Conservation (phyloP, 2,329 filamentous ascomycete species). For the Aspergillus sp. region DNA sequence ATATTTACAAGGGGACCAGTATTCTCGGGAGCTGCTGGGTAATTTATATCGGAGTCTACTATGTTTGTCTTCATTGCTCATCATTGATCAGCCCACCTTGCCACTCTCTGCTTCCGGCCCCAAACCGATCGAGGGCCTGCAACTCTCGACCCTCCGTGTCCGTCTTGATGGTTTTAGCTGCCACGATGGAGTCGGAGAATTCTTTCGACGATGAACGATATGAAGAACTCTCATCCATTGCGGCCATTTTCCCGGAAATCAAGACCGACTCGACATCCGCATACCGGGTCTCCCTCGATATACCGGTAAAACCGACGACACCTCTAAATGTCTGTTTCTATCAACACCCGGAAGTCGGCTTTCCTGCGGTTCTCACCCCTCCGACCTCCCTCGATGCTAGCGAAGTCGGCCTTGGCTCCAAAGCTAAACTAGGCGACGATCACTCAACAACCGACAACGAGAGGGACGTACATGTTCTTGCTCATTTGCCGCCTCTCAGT, state of each 20-base stretch:
- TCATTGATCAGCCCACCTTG: constrained; percentile 12
- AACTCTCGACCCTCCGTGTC: not conserved
- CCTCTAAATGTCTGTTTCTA: constrained; percentile 51
- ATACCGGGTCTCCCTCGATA: constrained; percentile 54
- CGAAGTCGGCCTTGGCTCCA: constrained; percentile 17
- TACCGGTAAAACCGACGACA: constrained; percentile 55
- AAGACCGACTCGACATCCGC: constrained; percentile 46
- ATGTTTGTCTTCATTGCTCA: constrained; percentile 8
- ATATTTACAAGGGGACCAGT: constrained; percentile 1
- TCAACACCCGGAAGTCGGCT: constrained; percentile 33
- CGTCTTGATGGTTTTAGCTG: constrained; percentile 7
- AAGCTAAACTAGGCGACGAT: constrained; percentile 26
- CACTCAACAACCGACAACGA: constrained; percentile 15
- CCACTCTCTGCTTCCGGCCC: constrained; percentile 10
- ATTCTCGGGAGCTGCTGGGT: constrained; percentile 4
- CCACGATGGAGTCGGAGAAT: constrained; percentile 38
- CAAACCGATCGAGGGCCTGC: not conserved
- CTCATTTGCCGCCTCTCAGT: constrained; percentile 57
- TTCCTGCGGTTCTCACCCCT: constrained; percentile 39
- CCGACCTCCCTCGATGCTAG: constrained; percentile 42
- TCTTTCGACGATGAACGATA: constrained; percentile 55
- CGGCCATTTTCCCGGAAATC: constrained; percentile 64
- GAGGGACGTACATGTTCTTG: constrained; percentile 48
- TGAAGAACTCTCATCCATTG: constrained; percentile 59
- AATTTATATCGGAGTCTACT: constrained; percentile 6